Percentiles rank a stretch among this genome's conserved stretches.
These are phyloP conservation scores for Leucocoprinus birnbaumii DNA, from an alignment of 768 basidiomycete species.

Conservation along the genomic window DNA sequence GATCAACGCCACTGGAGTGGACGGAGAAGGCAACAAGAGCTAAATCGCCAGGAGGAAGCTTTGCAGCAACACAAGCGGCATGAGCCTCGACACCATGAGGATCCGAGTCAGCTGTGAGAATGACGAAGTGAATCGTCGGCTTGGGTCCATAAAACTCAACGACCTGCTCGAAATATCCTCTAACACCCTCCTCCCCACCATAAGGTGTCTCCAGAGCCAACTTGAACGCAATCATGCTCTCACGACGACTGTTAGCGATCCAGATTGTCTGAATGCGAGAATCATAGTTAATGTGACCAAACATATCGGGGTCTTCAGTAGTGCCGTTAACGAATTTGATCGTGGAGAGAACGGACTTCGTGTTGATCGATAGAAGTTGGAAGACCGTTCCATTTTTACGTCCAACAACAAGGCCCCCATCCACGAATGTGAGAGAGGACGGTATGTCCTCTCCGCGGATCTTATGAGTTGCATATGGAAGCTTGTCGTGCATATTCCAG, in stretches of 20 bases:
- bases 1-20: constrained; percentile 88
- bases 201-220: constrained; percentile 65
- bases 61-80: constrained; percentile 81
- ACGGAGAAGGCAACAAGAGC: constrained; percentile 86
- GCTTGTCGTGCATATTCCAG: constrained; percentile 78
- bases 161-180: constrained; percentile 75
- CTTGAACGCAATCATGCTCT: constrained; percentile 80
- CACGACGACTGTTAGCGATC: constrained; percentile 83
- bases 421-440: constrained; percentile 82
- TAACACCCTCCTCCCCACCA: constrained; percentile 58
- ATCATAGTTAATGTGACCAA: constrained; percentile 85
- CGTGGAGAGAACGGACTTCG: constrained; percentile 71
- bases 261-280: constrained; percentile 82
- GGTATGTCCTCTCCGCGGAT: constrained; percentile 79
- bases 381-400: constrained; percentile 83
- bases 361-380: constrained; percentile 76
- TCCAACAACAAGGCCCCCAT: constrained; percentile 82
- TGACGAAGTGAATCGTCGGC: constrained; percentile 86
- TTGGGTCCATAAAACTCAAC: constrained; percentile 83
- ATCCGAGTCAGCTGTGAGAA: constrained; percentile 81
- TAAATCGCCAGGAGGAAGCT: constrained; percentile 70
- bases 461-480: constrained; percentile 73
- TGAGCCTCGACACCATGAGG: constrained; percentile 80
- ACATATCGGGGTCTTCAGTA: constrained; percentile 78
- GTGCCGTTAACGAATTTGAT: constrained; percentile 71